Conservation (phyloP, 2,329 filamentous ascomycete genomes). For the Diplodia intermedia region DNA sequence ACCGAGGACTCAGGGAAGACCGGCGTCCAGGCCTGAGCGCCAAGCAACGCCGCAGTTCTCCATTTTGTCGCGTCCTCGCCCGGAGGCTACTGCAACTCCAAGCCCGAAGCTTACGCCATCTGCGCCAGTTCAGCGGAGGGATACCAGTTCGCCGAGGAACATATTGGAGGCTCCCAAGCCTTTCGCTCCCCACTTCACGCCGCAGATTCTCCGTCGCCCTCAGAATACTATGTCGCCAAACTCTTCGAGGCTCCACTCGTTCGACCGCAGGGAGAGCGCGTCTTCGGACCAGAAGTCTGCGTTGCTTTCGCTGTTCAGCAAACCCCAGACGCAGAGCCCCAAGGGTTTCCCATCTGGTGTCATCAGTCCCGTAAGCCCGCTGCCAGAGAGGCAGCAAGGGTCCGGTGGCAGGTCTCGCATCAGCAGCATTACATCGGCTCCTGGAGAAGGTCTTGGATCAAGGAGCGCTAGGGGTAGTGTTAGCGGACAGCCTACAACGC, state of each 20-base stretch:
- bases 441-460: constrained; percentile 22
- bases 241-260: constrained; percentile 27
- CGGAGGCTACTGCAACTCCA: constrained; percentile 17
- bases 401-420: constrained; percentile 43
- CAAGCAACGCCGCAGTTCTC: constrained; percentile 32
- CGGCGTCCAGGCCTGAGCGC: constrained; percentile 15
- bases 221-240: constrained; percentile 35
- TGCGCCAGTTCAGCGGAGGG: constrained; percentile 43
- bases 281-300: constrained; percentile 45
- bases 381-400: constrained; percentile 40
- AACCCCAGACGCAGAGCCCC: constrained; percentile 38
- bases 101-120: constrained; percentile 36
- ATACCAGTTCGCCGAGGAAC: constrained; percentile 37
- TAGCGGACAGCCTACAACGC: constrained; percentile 43
- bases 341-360: constrained; percentile 44
- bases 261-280: constrained; percentile 42
- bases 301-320: constrained; percentile 48
- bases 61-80: constrained; percentile 26
- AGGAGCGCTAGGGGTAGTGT: constrained; percentile 13
- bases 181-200: constrained; percentile 44
- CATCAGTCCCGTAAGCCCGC: constrained; percentile 48
- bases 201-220: constrained; percentile 47
- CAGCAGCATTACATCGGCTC: constrained; percentile 40
- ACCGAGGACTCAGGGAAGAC: constrained; percentile 12
- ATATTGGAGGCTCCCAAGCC: constrained; percentile 28